A percentile compares a stretch with the other conserved stretches of the same genome.
Conservation (phyloP, 2,329 filamentous ascomycete genomes). For the Mycosphaerelloides madeirae region DNA sequence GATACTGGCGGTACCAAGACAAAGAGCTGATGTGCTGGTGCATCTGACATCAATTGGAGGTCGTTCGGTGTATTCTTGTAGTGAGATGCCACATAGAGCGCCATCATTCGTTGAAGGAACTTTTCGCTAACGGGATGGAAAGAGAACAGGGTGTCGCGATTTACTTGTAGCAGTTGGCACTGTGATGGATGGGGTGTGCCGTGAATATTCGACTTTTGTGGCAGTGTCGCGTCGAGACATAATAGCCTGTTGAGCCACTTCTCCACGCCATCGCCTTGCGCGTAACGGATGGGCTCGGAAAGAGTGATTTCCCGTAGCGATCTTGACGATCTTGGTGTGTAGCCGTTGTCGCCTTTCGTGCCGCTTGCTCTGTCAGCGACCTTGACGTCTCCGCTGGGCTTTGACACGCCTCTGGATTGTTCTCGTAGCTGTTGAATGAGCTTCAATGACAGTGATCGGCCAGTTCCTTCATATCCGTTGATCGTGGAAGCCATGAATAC, state of each 20-base stretch:
- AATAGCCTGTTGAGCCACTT: conserved; percentile 94
- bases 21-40: conserved; percentile 91
- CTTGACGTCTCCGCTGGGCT: conserved; percentile 55
- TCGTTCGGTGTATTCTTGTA: conserved; percentile 99
- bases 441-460: conserved; percentile 89
- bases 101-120: conserved; percentile 97
- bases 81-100: conserved; percentile 91
- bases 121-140: conserved; percentile 96
- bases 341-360: conserved; percentile 60
- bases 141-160: conserved; percentile 94
- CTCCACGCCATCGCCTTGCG: conserved; percentile 83
- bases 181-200: conserved; percentile 86
- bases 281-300: conserved; percentile 90
- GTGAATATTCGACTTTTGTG: conserved; percentile 67
- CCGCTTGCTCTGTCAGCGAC: conserved; percentile 76
- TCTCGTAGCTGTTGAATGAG: conserved; percentile 95
- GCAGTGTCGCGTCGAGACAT: conserved; percentile 87
- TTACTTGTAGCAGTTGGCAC: conserved; percentile 89
- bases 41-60: conserved; percentile 97
- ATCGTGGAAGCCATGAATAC: conserved; percentile 99
- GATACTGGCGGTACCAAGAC: conserved; percentile 84
- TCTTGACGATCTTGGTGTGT: conserved; percentile 60
- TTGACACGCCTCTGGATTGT: conserved; percentile 67
- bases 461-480: conserved; percentile 97
- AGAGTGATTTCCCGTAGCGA: conserved; percentile 88